These are phyloP conservation scores for Dothideomycetes sp. DNA, from an alignment of 2,329 filamentous ascomycete genomes.

Conservation along the genomic window DNA sequence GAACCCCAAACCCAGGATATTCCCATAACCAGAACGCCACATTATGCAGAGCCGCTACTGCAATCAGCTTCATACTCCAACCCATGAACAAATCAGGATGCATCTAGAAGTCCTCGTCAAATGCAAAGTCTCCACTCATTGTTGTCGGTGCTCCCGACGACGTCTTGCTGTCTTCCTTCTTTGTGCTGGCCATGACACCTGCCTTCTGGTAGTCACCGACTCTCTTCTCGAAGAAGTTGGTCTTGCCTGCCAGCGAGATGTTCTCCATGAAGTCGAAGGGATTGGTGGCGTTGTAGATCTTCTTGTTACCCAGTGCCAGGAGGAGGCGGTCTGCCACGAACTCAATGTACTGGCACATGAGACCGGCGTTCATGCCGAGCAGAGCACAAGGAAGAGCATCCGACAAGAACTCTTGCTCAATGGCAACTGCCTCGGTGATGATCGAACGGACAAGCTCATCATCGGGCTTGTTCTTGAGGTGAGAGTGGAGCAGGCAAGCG, in stretches of 20 bases:
- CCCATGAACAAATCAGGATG: conserved; percentile 4
- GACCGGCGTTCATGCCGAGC: conserved; percentile 90
- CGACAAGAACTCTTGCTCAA: conserved; percentile 96
- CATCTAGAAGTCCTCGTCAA: conserved; percentile 92
- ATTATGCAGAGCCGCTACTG: conserved; percentile 13
- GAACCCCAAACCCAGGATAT: conserved; percentile 12
- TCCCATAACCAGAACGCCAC: conserved; percentile 14
- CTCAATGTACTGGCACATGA: conserved; percentile 99
- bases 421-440: conserved; percentile 85
- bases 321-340: conserved; percentile 96
- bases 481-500: conserved; percentile 94
- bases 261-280: conserved; percentile 99
- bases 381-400: conserved; percentile 88
- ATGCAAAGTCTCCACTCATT: conserved; percentile 67
- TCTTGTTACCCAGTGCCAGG: conserved; percentile 84
- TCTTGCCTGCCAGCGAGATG: conserved; percentile 97
- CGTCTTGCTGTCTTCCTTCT: conserved; percentile 51
- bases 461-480: conserved; percentile 83
- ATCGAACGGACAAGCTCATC: conserved; percentile 74
- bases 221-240: conserved; percentile 99
- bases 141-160: conserved; percentile 40
- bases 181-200: conserved; percentile 90
- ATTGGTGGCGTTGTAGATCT: conserved; percentile 86
- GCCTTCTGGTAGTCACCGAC: conserved; percentile 99
- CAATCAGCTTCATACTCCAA: conserved; percentile 9